Evolutionary conservation across 2,329 filamentous ascomycete genomes (phyloP).

Genomic region (Sporothrix humicola): DNA sequence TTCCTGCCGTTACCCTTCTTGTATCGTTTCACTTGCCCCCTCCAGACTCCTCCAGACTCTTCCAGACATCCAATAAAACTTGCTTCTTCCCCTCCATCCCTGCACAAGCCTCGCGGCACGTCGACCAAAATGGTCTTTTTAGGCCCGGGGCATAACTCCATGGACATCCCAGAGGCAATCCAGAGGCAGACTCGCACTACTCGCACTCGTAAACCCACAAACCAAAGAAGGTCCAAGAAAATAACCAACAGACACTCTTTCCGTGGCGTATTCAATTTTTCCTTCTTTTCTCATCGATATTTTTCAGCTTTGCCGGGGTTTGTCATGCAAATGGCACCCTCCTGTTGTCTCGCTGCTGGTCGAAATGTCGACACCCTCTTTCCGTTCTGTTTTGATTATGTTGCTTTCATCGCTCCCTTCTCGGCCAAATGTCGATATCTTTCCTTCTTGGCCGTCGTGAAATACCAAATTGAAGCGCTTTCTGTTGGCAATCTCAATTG

Average conservation of each 20-base stretch:
- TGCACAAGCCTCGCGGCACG: conserved; percentile 13
- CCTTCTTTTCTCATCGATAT: no score
- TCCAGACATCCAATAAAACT: conserved; percentile 8
- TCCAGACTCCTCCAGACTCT: no score
- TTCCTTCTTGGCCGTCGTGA: background rate
- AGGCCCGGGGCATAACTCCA: background rate
- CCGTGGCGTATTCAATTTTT: background rate
- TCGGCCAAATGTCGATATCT: background rate
- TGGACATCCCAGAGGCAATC: no score
- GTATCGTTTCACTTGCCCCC: background rate
- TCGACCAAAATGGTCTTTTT: conserved; percentile 15
- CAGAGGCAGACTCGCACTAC: no score
- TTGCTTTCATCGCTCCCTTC: background rate
- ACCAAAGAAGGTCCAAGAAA: background rate
- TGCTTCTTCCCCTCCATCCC: conserved; percentile 22
- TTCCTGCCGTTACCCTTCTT: background rate
- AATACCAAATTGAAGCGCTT: no score
- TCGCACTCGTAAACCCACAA: no score
- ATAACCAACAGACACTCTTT: background rate
- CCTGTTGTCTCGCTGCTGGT: background rate
- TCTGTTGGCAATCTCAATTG: no score
- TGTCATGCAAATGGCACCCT: background rate
- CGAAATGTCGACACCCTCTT: background rate
- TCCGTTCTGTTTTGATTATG: background rate
- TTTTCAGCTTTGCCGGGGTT: no score